These are phyloP conservation scores for Aspergillus phoenicis DNA, from an alignment of 2,329 filamentous ascomycete species.

Conservation along the genomic window DNA sequence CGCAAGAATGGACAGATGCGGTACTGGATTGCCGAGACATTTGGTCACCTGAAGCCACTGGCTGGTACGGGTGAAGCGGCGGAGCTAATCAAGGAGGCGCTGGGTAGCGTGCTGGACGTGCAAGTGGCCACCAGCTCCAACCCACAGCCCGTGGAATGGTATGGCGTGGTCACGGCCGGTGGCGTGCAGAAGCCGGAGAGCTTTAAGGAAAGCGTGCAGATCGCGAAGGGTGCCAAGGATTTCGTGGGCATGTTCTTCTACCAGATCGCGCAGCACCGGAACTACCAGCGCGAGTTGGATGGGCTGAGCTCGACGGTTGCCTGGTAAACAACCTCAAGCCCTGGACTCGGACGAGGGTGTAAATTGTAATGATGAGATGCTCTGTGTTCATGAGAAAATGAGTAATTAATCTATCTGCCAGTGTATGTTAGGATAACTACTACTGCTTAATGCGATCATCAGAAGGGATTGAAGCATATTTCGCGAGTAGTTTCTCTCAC, in stretches of 20 bases:
- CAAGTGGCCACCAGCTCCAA: slow-evolving; percentile 52
- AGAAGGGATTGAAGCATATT: too few relatives aligned
- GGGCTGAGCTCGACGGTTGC: slow-evolving; percentile 69
- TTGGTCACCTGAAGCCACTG: slow-evolving; percentile 78
- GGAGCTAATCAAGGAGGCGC: slow-evolving; percentile 35
- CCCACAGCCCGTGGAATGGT: slow-evolving; percentile 63
- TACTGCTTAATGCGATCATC: too few relatives aligned
- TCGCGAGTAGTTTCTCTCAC: too few relatives aligned
- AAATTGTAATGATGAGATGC: too few relatives aligned
- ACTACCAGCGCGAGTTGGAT: slow-evolving; percentile 72
- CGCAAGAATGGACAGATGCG: slow-evolving; percentile 70
- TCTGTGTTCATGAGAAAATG: too few relatives aligned
- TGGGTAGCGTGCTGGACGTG: slow-evolving; percentile 50
- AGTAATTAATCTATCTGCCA: too few relatives aligned
- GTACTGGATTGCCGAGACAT: slow-evolving; percentile 77
- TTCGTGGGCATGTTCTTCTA: slow-evolving; percentile 73
- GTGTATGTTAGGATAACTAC: too few relatives aligned
- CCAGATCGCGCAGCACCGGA: slow-evolving; percentile 70
- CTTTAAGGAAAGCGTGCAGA: slow-evolving; percentile 63
- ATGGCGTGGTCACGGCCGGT: slow-evolving; percentile 73
- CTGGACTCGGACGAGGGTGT: too few relatives aligned
- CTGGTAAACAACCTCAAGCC: neutral
- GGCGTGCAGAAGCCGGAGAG: slow-evolving; percentile 56
- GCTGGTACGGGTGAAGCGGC: slow-evolving; percentile 62
- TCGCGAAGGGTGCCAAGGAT: slow-evolving; percentile 67